These are phyloP conservation scores for Carallia pectinifolia DNA, from an alignment of 345 rosid species.

Conservation along the genomic window DNA sequence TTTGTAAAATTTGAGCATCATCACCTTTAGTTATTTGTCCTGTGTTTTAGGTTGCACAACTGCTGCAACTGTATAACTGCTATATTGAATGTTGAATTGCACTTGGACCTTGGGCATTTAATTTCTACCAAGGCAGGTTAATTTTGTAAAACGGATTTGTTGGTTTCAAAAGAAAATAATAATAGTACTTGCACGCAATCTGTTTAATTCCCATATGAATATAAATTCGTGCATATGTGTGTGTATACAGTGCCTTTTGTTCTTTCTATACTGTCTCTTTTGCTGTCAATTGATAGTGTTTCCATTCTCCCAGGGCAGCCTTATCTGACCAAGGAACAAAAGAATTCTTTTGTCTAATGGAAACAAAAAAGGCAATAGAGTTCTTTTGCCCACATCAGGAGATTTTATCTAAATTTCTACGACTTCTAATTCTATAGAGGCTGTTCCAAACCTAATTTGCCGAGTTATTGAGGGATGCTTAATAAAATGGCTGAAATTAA, in stretches of 20 bases:
- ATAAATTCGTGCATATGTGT: background rate
- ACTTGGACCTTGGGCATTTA: too few species aligned
- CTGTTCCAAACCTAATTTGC: too few species aligned
- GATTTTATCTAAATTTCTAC: background rate
- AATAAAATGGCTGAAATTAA: background rate
- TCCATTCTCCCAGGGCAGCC: background rate
- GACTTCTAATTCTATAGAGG: background rate
- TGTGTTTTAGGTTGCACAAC: background rate
- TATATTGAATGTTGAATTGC: too few species aligned
- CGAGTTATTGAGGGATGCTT: too few species aligned
- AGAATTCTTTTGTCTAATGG: constrained; percentile 1
- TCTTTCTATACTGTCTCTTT: background rate
- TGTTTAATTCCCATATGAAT: too few species aligned
- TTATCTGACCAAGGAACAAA: background rate
- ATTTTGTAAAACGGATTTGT: background rate
- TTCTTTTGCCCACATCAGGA: background rate
- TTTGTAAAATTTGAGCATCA: background rate
- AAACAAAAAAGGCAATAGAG: background rate
- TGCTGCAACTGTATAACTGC: background rate
- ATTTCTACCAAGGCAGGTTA: background rate
- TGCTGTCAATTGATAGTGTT: background rate
- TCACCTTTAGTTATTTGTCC: too few species aligned
- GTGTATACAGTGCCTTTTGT: background rate
- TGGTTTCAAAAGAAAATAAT: background rate
- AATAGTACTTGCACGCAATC: background rate